Conservation (phyloP, 1,139 yeast genomes). For the Suhomyces terraborum region DNA sequence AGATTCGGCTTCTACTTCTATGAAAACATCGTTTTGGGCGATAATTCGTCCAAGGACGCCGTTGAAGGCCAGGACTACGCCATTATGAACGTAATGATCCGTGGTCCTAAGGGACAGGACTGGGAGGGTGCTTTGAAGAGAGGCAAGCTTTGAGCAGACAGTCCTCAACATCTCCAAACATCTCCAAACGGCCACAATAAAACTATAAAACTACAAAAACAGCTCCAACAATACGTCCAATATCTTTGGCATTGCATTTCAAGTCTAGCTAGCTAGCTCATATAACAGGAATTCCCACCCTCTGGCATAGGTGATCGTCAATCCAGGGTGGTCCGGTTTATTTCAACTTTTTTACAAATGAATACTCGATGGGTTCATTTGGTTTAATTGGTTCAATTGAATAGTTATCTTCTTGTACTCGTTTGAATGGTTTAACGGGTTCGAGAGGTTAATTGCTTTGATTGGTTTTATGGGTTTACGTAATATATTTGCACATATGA, state of each 20-base stretch:
- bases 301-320: conserved; percentile 1
- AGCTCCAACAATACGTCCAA: too few species aligned
- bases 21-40: conserved; percentile 53
- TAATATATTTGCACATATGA: too few species aligned
- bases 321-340: conserved; percentile 3
- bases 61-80: conserved; percentile 51
- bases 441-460: not conserved
- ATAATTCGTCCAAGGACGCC: conserved; percentile 29
- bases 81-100: conserved; percentile 59
- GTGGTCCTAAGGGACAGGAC: conserved; percentile 47
- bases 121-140: conserved; percentile 31
- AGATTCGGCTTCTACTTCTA: conserved; percentile 56
- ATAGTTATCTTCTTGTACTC: not conserved
- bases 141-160: conserved; percentile 17
- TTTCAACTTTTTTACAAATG: not conserved
- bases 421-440: not conserved
- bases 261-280: conserved; percentile 1
- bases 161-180: too few species aligned
- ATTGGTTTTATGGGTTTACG: too few species aligned
- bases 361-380: too few species aligned
- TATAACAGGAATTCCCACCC: not conserved
- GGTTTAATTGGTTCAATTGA: not conserved
- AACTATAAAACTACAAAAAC: too few species aligned
- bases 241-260: conserved; percentile 1
- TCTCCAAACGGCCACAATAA: too few species aligned